These are phyloP conservation scores for Solanum aculeatissimum DNA, from an alignment of 305 asterid species.

Conservation along the genomic window DNA sequence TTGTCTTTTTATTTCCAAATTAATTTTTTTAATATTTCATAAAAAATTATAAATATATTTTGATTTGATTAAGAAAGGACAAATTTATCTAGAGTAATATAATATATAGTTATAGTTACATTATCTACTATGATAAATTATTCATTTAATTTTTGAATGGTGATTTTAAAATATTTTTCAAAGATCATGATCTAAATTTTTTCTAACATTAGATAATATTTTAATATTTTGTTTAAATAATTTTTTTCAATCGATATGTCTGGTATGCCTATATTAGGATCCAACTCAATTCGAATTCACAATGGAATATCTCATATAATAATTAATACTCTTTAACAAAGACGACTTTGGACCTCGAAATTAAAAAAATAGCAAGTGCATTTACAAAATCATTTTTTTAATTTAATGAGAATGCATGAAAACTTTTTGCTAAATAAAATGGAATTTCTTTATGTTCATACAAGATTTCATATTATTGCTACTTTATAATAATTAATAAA, in stretches of 20 bases:
- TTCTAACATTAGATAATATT: background rate
- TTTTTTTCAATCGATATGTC: background rate
- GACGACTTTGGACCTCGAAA: fast-evolving
- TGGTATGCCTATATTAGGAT: background rate
- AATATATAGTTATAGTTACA: background rate
- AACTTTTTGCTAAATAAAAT: background rate
- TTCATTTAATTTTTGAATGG: background rate
- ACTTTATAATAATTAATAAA: background rate
- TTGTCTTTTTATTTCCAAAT: background rate
- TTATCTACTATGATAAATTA: background rate
- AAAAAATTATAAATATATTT: background rate
- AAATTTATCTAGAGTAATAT: background rate
- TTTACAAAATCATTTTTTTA: background rate
- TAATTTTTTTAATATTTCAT: background rate
- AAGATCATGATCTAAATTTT: background rate
- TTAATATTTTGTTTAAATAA: no score
- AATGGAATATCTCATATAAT: fast-evolving
- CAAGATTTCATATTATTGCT: background rate
- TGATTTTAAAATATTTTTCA: background rate
- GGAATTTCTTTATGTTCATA: background rate
- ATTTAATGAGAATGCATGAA: background rate
- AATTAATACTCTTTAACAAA: background rate
- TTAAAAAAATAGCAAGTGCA: background rate
- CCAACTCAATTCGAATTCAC: background rate
- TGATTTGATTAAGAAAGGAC: background rate